These are phyloP conservation scores for Suaeda aralocaspica DNA, from an alignment of 148 eudicot species.

Conservation along the genomic window DNA sequence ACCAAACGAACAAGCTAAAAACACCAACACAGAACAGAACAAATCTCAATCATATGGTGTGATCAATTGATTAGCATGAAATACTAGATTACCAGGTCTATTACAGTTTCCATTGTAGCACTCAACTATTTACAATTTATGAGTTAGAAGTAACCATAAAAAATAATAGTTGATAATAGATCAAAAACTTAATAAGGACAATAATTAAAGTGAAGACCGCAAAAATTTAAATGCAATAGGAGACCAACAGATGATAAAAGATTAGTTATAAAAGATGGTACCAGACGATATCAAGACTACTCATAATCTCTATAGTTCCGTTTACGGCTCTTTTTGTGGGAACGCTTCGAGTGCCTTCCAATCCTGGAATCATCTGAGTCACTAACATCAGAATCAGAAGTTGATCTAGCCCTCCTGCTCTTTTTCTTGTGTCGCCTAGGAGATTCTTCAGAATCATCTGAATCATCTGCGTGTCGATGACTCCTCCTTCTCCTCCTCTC, in stretches of 20 bases:
- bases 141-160: too few species aligned
- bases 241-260: neutral
- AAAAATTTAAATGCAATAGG: neutral
- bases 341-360: slow-evolving; percentile 63
- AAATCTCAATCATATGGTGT: neutral
- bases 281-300: slow-evolving; percentile 21
- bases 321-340: slow-evolving; percentile 65
- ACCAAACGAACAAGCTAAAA: neutral
- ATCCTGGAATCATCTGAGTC: slow-evolving; percentile 54
- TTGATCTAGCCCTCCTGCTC: slow-evolving; percentile 55
- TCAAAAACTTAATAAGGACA: neutral
- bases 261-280: slow-evolving; percentile 1
- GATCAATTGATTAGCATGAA: neutral
- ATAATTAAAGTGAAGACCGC: neutral
- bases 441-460: slow-evolving; percentile 51
- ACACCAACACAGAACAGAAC: neutral
- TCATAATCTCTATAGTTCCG: slow-evolving; percentile 35
- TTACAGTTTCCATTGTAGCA: neutral
- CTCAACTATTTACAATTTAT: too few species aligned
- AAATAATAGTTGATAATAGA: neutral
- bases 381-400: slow-evolving; percentile 59
- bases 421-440: slow-evolving; percentile 45
- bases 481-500: slow-evolving; percentile 75
- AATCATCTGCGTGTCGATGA: slow-evolving; percentile 55
- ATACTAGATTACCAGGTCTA: neutral